Conservation (phyloP, 2,329 filamentous ascomycete genomes). For the Lachnum nothofagi region DNA sequence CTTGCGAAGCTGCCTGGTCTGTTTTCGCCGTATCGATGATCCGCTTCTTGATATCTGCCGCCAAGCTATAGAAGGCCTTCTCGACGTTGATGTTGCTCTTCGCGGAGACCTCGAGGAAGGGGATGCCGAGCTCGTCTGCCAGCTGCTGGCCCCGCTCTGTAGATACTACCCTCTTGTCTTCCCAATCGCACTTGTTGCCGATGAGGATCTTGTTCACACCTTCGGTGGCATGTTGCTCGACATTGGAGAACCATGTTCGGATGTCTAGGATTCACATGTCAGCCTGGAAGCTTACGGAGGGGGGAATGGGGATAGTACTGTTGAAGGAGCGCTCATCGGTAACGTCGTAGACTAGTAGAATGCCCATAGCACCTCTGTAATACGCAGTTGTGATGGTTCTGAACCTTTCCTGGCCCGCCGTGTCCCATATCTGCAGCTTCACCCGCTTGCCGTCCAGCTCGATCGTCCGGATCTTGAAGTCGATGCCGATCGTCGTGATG, state of each 20-base stretch:
- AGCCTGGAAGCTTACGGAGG: conserved; percentile 1
- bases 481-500: conserved; percentile 99
- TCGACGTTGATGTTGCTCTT: conserved; percentile 99
- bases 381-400: conserved; percentile 98
- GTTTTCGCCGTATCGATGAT: conserved; percentile 87
- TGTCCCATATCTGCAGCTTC: conserved; percentile 99
- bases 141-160: conserved; percentile 90
- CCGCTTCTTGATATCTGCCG: conserved; percentile 95
- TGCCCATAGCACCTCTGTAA: conserved; percentile 97
- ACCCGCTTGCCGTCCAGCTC: conserved; percentile 98
- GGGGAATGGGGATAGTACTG: conserved; percentile 48
- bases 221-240: conserved; percentile 97
- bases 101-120: conserved; percentile 96
- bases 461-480: conserved; percentile 99
- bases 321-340: conserved; percentile 99
- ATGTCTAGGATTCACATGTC: conserved; percentile 61
- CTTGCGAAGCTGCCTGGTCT: conserved; percentile 54
- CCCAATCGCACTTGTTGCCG: conserved; percentile 99
- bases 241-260: conserved; percentile 99
- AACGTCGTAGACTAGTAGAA: conserved; percentile 95
- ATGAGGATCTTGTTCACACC: conserved; percentile 99
- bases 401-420: conserved; percentile 96
- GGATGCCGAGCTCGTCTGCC: conserved; percentile 92
- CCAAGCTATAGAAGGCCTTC: conserved; percentile 94
- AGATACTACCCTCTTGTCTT: conserved; percentile 93